Evolutionary conservation across 1,284 basidiomycete species (phyloP).

Genomic region (Ceratobasidium papillatum): DNA sequence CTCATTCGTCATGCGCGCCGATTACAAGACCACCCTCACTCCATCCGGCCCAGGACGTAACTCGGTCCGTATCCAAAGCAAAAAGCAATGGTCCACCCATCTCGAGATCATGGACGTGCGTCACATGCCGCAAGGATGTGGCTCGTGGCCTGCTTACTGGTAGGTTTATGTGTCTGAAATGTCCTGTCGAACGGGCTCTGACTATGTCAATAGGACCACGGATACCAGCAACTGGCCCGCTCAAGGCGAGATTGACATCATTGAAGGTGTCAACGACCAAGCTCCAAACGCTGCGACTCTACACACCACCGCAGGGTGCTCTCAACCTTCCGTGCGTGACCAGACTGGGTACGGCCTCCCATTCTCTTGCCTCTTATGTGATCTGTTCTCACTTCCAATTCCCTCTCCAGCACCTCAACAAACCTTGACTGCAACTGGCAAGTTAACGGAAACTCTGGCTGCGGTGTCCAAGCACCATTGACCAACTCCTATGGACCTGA

Average conservation of each 20-base stretch:
- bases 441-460: conserved; percentile 67
- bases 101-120: conserved; percentile 46
- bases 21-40: conserved; percentile 50
- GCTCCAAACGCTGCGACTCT: conserved; percentile 66
- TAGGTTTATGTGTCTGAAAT: neutral
- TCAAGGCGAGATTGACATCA: conserved; percentile 65
- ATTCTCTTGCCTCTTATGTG: neutral
- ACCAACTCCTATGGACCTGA: conserved; percentile 63
- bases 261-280: conserved; percentile 70
- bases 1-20: conserved; percentile 58
- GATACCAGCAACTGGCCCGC: conserved; percentile 48
- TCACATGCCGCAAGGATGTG: conserved; percentile 48
- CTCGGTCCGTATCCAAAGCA: conserved; percentile 52
- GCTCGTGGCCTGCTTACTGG: conserved; percentile 58
- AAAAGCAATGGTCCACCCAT: conserved; percentile 46
- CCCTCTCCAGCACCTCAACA: conserved; percentile 50
- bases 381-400: neutral
- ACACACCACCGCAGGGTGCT: conserved; percentile 68
- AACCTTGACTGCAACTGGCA: conserved; percentile 65
- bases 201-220: conserved; percentile 49
- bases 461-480: conserved; percentile 63
- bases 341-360: conserved; percentile 62
- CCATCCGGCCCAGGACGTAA: conserved; percentile 53
- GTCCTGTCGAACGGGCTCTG: neutral
- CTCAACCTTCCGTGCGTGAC: conserved; percentile 61